Percentiles rank a stretch among this genome's conserved stretches.
phyloP scores from a whole-genome alignment of 2,329 filamentous ascomycete genomes.

The Diaporthe nobilis region DNA sequence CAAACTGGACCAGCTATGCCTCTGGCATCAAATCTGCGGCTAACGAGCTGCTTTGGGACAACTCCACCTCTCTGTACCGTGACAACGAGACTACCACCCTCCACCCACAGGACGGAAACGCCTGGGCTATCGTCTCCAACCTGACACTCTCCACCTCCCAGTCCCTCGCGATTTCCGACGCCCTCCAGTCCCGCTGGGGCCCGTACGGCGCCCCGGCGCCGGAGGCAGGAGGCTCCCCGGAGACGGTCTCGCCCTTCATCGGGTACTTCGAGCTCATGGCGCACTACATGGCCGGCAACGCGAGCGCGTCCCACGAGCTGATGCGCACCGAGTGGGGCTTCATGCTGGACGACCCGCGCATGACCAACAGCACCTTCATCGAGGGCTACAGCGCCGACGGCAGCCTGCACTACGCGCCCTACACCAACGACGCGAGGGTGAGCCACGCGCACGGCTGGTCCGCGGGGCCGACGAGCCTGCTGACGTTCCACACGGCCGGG shows the following conservation, averaged over 20 bases:
- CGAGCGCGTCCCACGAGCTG: constrained; percentile 48
- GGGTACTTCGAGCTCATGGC: constrained; percentile 52
- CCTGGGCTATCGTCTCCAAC: constrained; percentile 35
- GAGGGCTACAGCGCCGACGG: constrained; percentile 64
- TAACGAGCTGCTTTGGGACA: constrained; percentile 37
- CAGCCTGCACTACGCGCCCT: constrained; percentile 63
- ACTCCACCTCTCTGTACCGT: constrained; percentile 39
- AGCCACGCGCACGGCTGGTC: constrained; percentile 56
- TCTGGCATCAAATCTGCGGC: constrained; percentile 33
- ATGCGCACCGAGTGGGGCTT: constrained; percentile 58
- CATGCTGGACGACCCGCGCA: constrained; percentile 67
- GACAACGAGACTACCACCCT: constrained; percentile 43
- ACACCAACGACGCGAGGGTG: constrained; percentile 56
- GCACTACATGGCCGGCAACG: constrained; percentile 47
- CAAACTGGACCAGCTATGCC: constrained; percentile 17
- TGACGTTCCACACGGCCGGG: constrained; percentile 60
- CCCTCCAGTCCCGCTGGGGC: constrained; percentile 43
- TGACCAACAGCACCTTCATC: constrained; percentile 67
- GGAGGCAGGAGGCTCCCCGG: constrained; percentile 48
- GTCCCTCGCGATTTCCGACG: constrained; percentile 35
- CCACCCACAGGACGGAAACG: constrained; percentile 43
- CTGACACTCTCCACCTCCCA: constrained; percentile 1
- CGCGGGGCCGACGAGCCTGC: constrained; percentile 51
- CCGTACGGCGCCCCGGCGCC: constrained; percentile 44
- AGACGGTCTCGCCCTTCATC: constrained; percentile 54